phyloP scores from a whole-genome alignment of 2,329 filamentous ascomycete species.

The Leptosphaerulina australis region DNA sequence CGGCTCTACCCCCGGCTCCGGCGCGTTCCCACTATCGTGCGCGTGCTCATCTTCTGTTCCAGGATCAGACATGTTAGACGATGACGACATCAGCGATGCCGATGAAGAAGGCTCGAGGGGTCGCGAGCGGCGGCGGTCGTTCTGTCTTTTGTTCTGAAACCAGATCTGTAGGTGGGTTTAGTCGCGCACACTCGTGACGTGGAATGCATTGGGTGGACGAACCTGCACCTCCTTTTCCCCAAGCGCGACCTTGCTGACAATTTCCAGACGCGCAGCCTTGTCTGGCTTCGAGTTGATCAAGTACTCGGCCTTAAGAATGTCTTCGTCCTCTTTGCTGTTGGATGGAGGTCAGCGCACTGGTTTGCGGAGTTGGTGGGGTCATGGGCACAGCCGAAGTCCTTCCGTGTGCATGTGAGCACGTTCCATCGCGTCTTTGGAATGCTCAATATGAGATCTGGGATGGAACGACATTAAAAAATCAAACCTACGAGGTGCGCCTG shows the following conservation, averaged over 20 bases:
- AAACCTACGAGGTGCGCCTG: constrained; percentile 63
- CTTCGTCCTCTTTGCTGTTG: constrained; percentile 73
- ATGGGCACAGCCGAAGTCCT: constrained; percentile 28
- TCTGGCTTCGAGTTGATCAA: constrained; percentile 86
- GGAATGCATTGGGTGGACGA: constrained; percentile 47
- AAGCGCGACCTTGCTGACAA: constrained; percentile 83
- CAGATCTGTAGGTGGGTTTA: constrained; percentile 71
- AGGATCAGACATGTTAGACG: constrained; percentile 46
- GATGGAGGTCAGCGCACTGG: constrained; percentile 33
- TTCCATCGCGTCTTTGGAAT: constrained; percentile 39
- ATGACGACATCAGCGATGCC: constrained; percentile 45
- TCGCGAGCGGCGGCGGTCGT: constrained; percentile 85
- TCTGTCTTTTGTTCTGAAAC: constrained; percentile 86
- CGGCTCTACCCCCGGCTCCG: constrained; percentile 25
- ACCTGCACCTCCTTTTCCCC: constrained; percentile 98
- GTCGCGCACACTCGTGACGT: constrained; percentile 38
- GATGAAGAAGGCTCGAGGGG: constrained; percentile 61
- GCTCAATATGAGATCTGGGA: constrained; percentile 24
- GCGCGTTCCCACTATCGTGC: constrained; percentile 31
- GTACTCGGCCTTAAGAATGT: constrained; percentile 85
- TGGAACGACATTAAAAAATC: constrained; percentile 17
- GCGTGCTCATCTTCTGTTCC: constrained; percentile 38
- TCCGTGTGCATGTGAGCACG: constrained; percentile 31
- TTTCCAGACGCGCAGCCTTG: constrained; percentile 81
- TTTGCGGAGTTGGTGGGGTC: constrained; percentile 31